Base-by-base conservation (phyloP, 148 eudicot species). In the Fallopia convolvulus region DNA sequence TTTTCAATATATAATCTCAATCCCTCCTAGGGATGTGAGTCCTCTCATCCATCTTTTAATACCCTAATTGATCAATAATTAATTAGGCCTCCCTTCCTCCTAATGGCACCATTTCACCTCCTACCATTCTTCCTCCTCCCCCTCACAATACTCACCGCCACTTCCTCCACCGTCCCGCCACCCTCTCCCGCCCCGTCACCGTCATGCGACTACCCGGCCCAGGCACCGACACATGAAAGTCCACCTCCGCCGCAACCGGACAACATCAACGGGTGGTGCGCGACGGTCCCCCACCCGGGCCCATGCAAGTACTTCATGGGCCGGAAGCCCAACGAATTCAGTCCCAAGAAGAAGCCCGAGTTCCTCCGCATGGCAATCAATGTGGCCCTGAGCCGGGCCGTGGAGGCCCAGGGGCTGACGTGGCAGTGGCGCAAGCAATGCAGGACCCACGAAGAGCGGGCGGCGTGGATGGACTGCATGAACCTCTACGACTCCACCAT, bases 381-480 rank as follows among this genome's bases (percentile, higher is more conserved):
- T 74, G 90, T 82, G 48, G 96, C 96, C 18, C 42, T 89, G 52
- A 84, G 83, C 2, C 84, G 83, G 10, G 87, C 90, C 61, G 23
- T 74, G 20, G 76, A 79, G 0, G 91, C 89, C 20, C 86, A 83
- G 8, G 44, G 72, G 40, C 83, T 68, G 11, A 74, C 86, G 18
- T 81, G 83, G 76, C n/a, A n/a, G 36, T 83, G 89, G 75, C 80
- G 85, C 0, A 73, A 48, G 4, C 74, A 36, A 6, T 91, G 92
- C 26, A 70, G 47, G 17, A 82, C 82, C 55, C 89, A 82, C 11
- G 79, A 80, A 11, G 84, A 83, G 72, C 78, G 80, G 5, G 81
- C 86, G 0, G 96, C 85, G 1, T 87, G 89, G 91, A 14, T 70
- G 0, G 98, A 93, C 76, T 93, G 98, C 77, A 75, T 78, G 60